Percentiles rank a stretch among this genome's conserved stretches.
Evolutionary conservation across 805 yeast species (phyloP).

Genomic region (Priceomyces melissophilus): DNA sequence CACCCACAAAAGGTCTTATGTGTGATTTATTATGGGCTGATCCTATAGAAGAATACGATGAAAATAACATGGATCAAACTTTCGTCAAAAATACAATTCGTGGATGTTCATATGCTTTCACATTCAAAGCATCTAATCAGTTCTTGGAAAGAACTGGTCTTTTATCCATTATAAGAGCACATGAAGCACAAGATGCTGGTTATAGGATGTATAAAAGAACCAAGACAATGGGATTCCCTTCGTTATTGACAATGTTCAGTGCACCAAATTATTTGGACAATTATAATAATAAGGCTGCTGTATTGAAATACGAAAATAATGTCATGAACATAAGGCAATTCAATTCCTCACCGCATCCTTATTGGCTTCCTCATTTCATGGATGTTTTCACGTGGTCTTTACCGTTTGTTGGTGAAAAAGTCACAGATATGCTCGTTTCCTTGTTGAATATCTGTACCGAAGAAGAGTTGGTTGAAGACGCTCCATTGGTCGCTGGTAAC

Average conservation of each 20-base stretch:
- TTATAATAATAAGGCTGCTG: conserved; percentile 93
- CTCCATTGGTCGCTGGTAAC: conserved; percentile 2
- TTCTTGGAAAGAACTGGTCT: conserved; percentile 77
- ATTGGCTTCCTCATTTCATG: conserved; percentile 95
- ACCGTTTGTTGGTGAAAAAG: conserved; percentile 95
- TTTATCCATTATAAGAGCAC: conserved; percentile 87
- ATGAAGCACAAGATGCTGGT: conserved; percentile 97
- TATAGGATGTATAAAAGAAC: conserved; percentile 91
- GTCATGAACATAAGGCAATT: conserved; percentile 95
- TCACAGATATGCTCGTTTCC: conserved; percentile 87
- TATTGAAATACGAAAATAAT: conserved; percentile 83
- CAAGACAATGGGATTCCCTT: conserved; percentile 80
- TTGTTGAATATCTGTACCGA: conserved; percentile 92
- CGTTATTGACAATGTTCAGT: conserved; percentile 84
- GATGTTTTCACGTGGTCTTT: conserved; percentile 97
- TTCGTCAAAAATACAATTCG: conserved; percentile 71
- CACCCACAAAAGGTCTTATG: conserved; percentile 90
- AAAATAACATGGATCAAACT: conserved; percentile 38
- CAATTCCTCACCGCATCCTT: conserved; percentile 90
- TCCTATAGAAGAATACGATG: conserved; percentile 81
- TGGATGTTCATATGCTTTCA: conserved; percentile 90
- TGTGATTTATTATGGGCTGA: conserved; percentile 97
- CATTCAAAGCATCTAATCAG: conserved; percentile 76
- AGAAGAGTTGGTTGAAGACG: conserved; percentile 83
- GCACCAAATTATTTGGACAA: conserved; percentile 95